These are phyloP conservation scores for Calvatia gigantea DNA, from an alignment of 768 basidiomycete genomes.

Conservation along the genomic window DNA sequence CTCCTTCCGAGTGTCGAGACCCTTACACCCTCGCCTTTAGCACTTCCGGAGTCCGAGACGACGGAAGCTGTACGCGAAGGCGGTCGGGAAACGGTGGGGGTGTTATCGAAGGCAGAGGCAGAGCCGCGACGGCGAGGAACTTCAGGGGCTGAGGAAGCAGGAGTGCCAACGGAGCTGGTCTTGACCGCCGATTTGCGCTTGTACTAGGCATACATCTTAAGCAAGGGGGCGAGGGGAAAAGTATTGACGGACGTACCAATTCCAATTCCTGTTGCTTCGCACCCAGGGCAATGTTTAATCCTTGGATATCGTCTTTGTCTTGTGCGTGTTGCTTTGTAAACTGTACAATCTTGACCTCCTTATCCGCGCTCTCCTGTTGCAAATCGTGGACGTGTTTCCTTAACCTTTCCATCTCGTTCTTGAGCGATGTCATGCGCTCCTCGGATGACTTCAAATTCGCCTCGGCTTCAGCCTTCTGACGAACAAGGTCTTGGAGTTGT, in stretches of 20 bases:
- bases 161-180: slow-evolving; percentile 51
- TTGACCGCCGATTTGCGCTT: slow-evolving; percentile 59
- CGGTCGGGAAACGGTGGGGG: slow-evolving; percentile 49
- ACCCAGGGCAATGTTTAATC: slow-evolving; percentile 89
- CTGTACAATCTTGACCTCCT: slow-evolving; percentile 77
- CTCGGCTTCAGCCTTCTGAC: slow-evolving; percentile 54
- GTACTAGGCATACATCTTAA: slow-evolving; percentile 38
- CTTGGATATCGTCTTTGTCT: slow-evolving; percentile 73
- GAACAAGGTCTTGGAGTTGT: slow-evolving; percentile 46
- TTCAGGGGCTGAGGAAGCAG: slow-evolving; percentile 39
- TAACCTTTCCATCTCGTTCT: slow-evolving; percentile 58
- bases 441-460: slow-evolving; percentile 43
- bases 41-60: slow-evolving; percentile 45
- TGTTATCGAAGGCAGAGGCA: slow-evolving; percentile 49
- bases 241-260: slow-evolving; percentile 50
- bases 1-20: slow-evolving; percentile 46
- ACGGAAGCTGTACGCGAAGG: slow-evolving; percentile 54
- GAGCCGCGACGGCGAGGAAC: slow-evolving; percentile 49
- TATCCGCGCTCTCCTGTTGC: slow-evolving; percentile 79
- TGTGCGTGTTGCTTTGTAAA: slow-evolving; percentile 61
- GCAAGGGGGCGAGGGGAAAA: slow-evolving; percentile 5
- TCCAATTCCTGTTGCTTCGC: slow-evolving; percentile 95
- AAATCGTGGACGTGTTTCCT: slow-evolving; percentile 63
- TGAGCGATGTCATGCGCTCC: slow-evolving; percentile 46
- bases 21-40: slow-evolving; percentile 31